These are phyloP conservation scores for Colletotrichum brevisporum DNA, from an alignment of 2,329 filamentous ascomycete genomes.

Conservation along the genomic window DNA sequence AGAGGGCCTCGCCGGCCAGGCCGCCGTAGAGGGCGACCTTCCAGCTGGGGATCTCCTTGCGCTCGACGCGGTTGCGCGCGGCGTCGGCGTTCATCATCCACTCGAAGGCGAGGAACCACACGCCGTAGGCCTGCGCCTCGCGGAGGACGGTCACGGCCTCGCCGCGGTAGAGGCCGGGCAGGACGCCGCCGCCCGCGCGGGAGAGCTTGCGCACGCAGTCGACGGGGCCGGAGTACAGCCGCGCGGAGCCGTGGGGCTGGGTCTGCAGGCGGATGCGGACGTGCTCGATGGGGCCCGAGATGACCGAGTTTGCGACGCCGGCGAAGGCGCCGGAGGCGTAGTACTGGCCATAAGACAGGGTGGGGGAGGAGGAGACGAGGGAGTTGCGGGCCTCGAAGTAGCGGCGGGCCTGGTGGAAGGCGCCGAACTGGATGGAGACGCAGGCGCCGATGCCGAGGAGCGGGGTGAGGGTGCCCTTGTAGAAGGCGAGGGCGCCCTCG, in stretches of 20 bases:
- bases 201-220: slow-evolving; percentile 93
- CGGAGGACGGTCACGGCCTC: slow-evolving; percentile 87
- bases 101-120: slow-evolving; percentile 97
- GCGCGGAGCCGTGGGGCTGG: slow-evolving; percentile 86
- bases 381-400: slow-evolving; percentile 84
- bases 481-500: slow-evolving; percentile 93
- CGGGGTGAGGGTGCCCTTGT: slow-evolving; percentile 97
- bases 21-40: slow-evolving; percentile 96
- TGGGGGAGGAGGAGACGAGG: slow-evolving; percentile 66
- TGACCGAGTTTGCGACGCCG: slow-evolving; percentile 87
- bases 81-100: slow-evolving; percentile 95
- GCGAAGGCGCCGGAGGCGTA: slow-evolving; percentile 93
- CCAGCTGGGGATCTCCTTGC: slow-evolving; percentile 83
- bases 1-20: slow-evolving; percentile 92
- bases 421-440: slow-evolving; percentile 98
- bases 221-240: slow-evolving; percentile 85
- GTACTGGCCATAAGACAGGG: slow-evolving; percentile 86
- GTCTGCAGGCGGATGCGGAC: slow-evolving; percentile 96
- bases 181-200: slow-evolving; percentile 74
- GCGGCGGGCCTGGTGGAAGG: slow-evolving; percentile 92
- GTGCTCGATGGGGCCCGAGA: slow-evolving; percentile 96
- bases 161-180: slow-evolving; percentile 87
- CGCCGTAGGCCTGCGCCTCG: slow-evolving; percentile 94
- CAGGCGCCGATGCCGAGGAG: slow-evolving; percentile 97
- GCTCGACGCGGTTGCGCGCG: slow-evolving; percentile 79